Evolutionary conservation across 805 yeast species (phyloP).

Genomic region (Lachancea lanzarotensis): DNA sequence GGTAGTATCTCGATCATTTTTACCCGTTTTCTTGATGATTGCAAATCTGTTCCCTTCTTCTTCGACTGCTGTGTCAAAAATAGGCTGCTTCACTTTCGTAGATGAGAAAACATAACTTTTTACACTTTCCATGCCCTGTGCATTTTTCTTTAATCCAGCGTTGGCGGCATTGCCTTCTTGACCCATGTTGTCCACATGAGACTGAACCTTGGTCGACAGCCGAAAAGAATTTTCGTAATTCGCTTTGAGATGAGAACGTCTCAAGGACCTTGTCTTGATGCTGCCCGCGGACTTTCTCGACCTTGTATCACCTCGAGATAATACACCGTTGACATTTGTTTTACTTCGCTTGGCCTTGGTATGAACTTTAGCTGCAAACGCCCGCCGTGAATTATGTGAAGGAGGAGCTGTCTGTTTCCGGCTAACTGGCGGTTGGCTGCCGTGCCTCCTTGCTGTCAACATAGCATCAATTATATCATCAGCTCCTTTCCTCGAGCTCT

Average conservation of each 20-base stretch:
- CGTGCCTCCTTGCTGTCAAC: conserved; percentile 7
- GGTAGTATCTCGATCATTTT: too few relatives aligned
- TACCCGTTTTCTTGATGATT: not conserved
- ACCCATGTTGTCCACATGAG: not conserved
- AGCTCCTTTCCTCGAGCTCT: conserved; percentile 8
- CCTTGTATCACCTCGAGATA: not conserved
- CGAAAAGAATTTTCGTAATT: too few relatives aligned
- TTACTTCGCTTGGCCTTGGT: not conserved
- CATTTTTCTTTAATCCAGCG: not conserved
- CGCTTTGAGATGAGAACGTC: not conserved
- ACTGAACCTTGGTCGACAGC: not conserved
- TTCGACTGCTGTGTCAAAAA: conserved; percentile 5
- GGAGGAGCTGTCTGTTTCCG: not conserved
- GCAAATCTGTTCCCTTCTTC: conserved; percentile 1
- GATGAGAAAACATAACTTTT: not conserved
- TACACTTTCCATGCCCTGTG: not conserved
- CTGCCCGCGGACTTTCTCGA: not conserved
- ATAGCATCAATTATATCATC: conserved; percentile 13
- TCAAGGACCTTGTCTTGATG: not conserved
- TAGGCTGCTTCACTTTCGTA: conserved; percentile 4
- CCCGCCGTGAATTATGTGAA: not conserved
- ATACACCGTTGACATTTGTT: too few relatives aligned
- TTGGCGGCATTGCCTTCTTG: not conserved
- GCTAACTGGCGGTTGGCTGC: not conserved
- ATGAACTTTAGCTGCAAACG: not conserved